Evolutionary conservation across 345 rosid genomes (phyloP).

Genomic region (Orychophragmus violaceus): DNA sequence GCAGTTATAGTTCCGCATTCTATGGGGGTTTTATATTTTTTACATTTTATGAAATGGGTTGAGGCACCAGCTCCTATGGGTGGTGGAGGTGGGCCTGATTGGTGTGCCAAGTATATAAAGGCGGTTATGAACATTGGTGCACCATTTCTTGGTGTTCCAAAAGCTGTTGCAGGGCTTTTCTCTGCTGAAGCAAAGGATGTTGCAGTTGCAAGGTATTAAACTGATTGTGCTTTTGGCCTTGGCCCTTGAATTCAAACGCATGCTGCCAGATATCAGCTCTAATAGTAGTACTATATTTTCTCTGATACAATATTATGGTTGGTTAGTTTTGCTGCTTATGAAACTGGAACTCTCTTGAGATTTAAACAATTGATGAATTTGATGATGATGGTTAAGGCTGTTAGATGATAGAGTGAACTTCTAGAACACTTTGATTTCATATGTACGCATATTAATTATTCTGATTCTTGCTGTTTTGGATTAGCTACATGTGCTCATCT

Average conservation of each 20-base stretch:
- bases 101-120: slow-evolving; percentile 94
- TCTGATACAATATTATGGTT: neutral
- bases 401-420: neutral
- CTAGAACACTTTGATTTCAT: neutral
- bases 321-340: neutral
- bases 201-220: slow-evolving; percentile 79
- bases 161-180: slow-evolving; percentile 82
- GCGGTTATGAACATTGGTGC: slow-evolving; percentile 93
- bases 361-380: neutral
- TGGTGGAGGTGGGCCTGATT: slow-evolving; percentile 90
- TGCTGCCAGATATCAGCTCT: neutral
- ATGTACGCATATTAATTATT: neutral
- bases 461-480: neutral
- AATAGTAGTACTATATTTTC: neutral
- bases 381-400: neutral
- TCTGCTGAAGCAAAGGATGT: slow-evolving; percentile 93
- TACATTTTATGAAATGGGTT: slow-evolving; percentile 99
- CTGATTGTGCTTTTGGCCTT: neutral
- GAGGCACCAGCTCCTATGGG: slow-evolving; percentile 98
- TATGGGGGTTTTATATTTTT: slow-evolving; percentile 90
- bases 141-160: slow-evolving; percentile 93
- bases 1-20: slow-evolving; percentile 95
- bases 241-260: too few relatives aligned
- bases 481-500: neutral
- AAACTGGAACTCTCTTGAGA: neutral